Base-by-base conservation (phyloP, 805 yeast species). In the Myxozyma monticola region DNA sequence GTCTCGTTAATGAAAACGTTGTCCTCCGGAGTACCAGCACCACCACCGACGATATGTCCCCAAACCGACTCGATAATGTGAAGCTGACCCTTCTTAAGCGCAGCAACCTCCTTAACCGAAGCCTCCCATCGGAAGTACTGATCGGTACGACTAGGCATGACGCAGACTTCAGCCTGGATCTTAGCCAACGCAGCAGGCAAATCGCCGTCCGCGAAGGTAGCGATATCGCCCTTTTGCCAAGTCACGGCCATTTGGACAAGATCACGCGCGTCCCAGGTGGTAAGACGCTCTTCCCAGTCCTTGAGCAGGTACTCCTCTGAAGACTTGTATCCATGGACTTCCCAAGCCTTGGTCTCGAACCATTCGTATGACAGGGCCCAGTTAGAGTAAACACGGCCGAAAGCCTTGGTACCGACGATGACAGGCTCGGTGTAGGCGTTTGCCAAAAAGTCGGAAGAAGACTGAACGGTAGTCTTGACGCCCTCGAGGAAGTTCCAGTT, bases 401-500 rank as follows among this genome's bases (percentile, higher is more conserved):
- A 55, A n/a, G 59, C 59, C 46, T 48, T 53, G 31, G 41, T 15
- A 20, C 59, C 59, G 24, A 43, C 18, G 30, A 53, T 17, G 22
- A 45, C 51, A n/a, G 54, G 53, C 30, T 55, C 57, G 25, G 50
- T 48, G 47, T 55, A 55, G 34, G 49, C 26, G 25, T 41, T 41
- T 14, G 51, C 54, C 47, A 36, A 14, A 42, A 52, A 55, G 46
- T 55, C 59, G 5, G 54, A 39, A 20, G 54, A 48, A 10, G 56
- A 54, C 42, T 44, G 18, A 14, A 55, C 15, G 29, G 59, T 42
- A 17, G 45, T 14, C 50, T 50, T 55, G 45, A 52, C 54, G 25
- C 59, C 58, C 46, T 55, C 57, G 12, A 55, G 39, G 54, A 55
- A 55, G 44, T 48, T 48, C 54, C 54, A 48, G 54, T 55, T 55